Evolutionary conservation across 345 rosid genomes (phyloP).

Genomic region (Stellera chamaejasme): DNA sequence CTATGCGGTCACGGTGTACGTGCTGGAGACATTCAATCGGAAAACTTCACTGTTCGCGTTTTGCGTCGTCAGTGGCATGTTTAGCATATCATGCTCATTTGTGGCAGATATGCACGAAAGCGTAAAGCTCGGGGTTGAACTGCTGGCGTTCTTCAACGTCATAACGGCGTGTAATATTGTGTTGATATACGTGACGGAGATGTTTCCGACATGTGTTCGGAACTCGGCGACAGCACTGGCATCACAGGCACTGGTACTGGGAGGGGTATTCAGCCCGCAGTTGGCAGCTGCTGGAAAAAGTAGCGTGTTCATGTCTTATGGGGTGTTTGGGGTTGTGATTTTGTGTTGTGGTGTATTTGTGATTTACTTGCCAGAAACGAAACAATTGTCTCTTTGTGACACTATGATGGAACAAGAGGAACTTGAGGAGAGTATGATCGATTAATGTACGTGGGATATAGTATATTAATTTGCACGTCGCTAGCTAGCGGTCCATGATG

Average conservation of each 20-base stretch:
- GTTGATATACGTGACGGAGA: slow-evolving; percentile 33
- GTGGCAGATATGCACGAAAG: slow-evolving; percentile 5
- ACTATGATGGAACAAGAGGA: slow-evolving; percentile 31
- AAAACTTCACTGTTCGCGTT: slow-evolving; percentile 26
- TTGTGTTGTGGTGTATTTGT: slow-evolving; percentile 21
- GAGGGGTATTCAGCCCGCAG: slow-evolving; percentile 28
- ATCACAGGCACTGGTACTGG: slow-evolving; percentile 28
- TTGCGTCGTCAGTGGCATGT: slow-evolving; percentile 24
- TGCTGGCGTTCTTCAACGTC: slow-evolving; percentile 40
- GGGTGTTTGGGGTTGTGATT: slow-evolving; percentile 21
- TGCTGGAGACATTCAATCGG: slow-evolving; percentile 26
- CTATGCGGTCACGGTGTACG: slow-evolving; percentile 19
- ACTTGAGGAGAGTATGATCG: slow-evolving; percentile 10
- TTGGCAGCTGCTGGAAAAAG: slow-evolving; percentile 25
- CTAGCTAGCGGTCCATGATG: too few relatives aligned
- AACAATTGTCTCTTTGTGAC: slow-evolving; percentile 22
- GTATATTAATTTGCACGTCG: too few relatives aligned
- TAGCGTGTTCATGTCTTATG: slow-evolving; percentile 14
- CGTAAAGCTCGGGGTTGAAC: slow-evolving; percentile 29
- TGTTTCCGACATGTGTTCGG: slow-evolving; percentile 47
- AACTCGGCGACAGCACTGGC: slow-evolving; percentile 36
- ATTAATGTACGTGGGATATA: too few relatives aligned
- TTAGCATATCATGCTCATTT: slow-evolving; percentile 22
- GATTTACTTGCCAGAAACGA: slow-evolving; percentile 28
- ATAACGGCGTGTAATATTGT: slow-evolving; percentile 31